Evolutionary conservation across 495 filamentous ascomycete genomes (phyloP), one percentile per base, ranked within the genome.

Genomic region (Tuber brumale): DNA sequence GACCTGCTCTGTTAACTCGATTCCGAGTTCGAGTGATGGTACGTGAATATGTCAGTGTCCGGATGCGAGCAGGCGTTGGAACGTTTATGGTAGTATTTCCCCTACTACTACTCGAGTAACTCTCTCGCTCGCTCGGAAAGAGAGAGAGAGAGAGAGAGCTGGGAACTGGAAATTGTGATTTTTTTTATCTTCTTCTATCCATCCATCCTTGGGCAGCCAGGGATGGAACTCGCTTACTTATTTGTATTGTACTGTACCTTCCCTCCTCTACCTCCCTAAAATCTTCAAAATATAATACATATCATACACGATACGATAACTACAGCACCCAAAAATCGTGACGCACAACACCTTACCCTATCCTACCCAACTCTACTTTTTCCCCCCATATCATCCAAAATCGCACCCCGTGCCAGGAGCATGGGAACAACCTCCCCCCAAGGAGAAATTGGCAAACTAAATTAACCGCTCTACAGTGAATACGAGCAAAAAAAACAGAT

Each of bases 401-500:
- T 39, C 57, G 27, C 57, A 31, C n/a, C 57, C 57, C 57, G 57
- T 66, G 9, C 57, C 27, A 66, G 57, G n/a, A 66, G 57, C 57
- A 66, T 31, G n/a, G 57, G 57, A 31, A 66, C 57, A 31, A 3
- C 14, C 31, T n/a, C n/a, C 14, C 57, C 27, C n/a, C n/a, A n/a
- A 31, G 14, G 31, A 48, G 3, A 0, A n/a, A 66, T 66, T 66
- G 57, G 27, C 27, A 12, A 16, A n/a, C 57, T n/a, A 31, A 31
- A 12, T 31, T 31, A 31, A 66, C 57, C 4, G 27, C 12, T 31
- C 57, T 31, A 31, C 57, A 31, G 31, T 10, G n/a, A 18, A 66
- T 66, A 66, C 57, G 57, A 66, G 57, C n/a, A 66, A 66, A 31
- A 66, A 31, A 31, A 66, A 31, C 57, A 66, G 57, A 66, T 66